Percentiles rank a stretch among this genome's conserved stretches.
These are phyloP conservation scores for Aegilops umbellulata DNA, from an alignment of 176 grass and related monocot species.

Conservation along the genomic window DNA sequence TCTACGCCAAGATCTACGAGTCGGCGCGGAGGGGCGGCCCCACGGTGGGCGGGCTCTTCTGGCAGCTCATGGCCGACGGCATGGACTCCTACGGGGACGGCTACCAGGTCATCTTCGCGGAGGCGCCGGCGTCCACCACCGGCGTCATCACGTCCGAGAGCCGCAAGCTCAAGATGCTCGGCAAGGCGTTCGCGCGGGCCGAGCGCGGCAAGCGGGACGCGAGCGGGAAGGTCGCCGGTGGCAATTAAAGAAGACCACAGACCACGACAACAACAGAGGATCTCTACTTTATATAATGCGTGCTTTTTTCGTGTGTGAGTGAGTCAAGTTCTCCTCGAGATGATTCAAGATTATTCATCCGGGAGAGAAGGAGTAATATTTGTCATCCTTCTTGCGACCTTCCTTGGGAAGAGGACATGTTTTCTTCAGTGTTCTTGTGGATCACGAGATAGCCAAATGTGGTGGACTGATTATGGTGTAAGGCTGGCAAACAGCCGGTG, in stretches of 20 bases:
- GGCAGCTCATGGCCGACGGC: constrained; percentile 74
- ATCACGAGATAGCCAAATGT: constrained; percentile 11
- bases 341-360: constrained; percentile 86
- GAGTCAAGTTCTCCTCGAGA: constrained; percentile 49
- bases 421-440: constrained; percentile 11
- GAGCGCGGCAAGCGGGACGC: neutral
- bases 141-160: constrained; percentile 63
- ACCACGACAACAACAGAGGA: neutral
- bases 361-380: constrained; percentile 41
- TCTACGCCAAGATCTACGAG: constrained; percentile 69
- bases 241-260: neutral
- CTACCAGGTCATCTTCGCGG: constrained; percentile 70
- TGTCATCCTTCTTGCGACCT: constrained; percentile 14
- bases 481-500: neutral
- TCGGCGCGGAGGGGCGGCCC: constrained; percentile 61
- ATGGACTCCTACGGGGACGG: constrained; percentile 91
- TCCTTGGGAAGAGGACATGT: neutral
- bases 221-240: constrained; percentile 10
- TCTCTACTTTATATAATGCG: neutral
- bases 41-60: constrained; percentile 71
- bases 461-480: neutral
- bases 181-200: constrained; percentile 35
- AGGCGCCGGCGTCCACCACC: constrained; percentile 50
- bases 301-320: neutral
- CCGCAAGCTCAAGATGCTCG: constrained; percentile 47